These are phyloP conservation scores for Rachicladosporium sp. DNA, from an alignment of 2,329 filamentous ascomycete species.

Conservation along the genomic window DNA sequence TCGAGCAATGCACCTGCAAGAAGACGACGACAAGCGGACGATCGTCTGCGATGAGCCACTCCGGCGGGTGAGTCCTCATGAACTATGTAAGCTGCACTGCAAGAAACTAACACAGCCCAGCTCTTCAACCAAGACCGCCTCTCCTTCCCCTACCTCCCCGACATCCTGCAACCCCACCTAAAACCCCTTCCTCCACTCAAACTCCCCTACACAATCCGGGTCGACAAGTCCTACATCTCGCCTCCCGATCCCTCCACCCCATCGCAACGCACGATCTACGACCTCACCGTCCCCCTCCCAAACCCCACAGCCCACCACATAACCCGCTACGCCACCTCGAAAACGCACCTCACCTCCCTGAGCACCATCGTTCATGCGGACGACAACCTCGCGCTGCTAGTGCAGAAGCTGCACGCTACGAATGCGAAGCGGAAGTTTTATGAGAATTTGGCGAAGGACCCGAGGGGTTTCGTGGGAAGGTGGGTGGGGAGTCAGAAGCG, in stretches of 20 bases:
- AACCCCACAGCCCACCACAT: conserved; percentile 67
- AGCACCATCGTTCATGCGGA: conserved; percentile 67
- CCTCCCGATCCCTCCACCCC: conserved; percentile 28
- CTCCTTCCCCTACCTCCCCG: conserved; percentile 73
- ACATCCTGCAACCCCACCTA: conserved; percentile 61
- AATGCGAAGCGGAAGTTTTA: conserved; percentile 90
- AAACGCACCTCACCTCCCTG: conserved; percentile 48
- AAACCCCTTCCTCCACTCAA: conserved; percentile 68
- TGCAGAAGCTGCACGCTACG: conserved; percentile 71
- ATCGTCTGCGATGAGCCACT: conserved; percentile 82
- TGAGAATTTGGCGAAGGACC: conserved; percentile 64
- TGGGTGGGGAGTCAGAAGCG: conserved; percentile 89
- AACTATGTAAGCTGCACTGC: conserved; percentile 1
- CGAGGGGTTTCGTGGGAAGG: conserved; percentile 70
- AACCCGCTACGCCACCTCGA: conserved; percentile 26
- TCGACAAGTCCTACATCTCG: conserved; percentile 54
- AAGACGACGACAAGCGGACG: conserved; percentile 87
- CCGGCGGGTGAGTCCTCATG: conserved; percentile 48
- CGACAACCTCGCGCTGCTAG: conserved; percentile 69
- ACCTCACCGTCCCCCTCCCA: conserved; percentile 69
- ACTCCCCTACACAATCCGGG: conserved; percentile 83
- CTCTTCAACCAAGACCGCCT: conserved; percentile 61
- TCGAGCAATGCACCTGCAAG: conserved; percentile 70
- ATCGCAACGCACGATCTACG: conserved; percentile 73
- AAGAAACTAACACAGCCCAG: conserved; percentile 30